A percentile compares a stretch with the other conserved stretches of the same genome.
Conservation (phyloP, 2,329 filamentous ascomycete genomes). For the Aspergillus costaricaensis region DNA sequence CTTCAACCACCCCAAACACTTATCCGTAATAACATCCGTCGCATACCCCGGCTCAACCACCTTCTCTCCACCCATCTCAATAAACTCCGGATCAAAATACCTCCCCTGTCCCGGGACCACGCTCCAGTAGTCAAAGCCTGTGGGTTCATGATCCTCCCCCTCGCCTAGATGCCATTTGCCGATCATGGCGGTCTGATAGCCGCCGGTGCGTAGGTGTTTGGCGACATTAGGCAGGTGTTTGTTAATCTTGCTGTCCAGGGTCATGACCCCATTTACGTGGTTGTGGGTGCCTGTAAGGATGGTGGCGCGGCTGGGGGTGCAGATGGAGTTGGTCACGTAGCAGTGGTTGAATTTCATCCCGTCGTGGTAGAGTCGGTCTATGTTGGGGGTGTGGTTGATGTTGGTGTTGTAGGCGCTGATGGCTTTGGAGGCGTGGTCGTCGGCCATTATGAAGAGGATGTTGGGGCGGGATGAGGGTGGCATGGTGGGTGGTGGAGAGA, state of each 20-base stretch:
- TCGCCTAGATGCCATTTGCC: constrained; percentile 60
- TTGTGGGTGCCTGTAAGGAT: constrained; percentile 3
- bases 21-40: constrained; percentile 57
- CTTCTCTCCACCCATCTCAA: constrained; percentile 39
- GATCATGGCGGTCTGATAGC: constrained; percentile 56
- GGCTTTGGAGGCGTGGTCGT: constrained; percentile 6
- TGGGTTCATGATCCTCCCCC: constrained; percentile 48
- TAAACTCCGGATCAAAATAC: constrained; percentile 55
- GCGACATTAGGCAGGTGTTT: constrained; percentile 55
- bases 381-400: not conserved
- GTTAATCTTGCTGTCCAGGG: constrained; percentile 45
- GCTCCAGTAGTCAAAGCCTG: constrained; percentile 57
- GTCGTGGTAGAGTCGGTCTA: not conserved
- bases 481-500: not conserved
- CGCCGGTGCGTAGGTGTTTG: constrained; percentile 50
- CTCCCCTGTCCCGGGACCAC: constrained; percentile 55
- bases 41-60: constrained; percentile 48
- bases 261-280: constrained; percentile 4
- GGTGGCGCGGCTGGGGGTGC: not conserved
- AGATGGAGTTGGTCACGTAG: constrained; percentile 4
- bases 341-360: constrained; percentile 4
- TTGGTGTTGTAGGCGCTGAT: not conserved
- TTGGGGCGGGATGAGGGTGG: not conserved
- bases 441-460: constrained; percentile 3
- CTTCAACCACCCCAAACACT: constrained; percentile 48